Evolutionary conservation across 2,329 filamentous ascomycete species (phyloP).

Genomic region (Coleophoma eucalyptorum): DNA sequence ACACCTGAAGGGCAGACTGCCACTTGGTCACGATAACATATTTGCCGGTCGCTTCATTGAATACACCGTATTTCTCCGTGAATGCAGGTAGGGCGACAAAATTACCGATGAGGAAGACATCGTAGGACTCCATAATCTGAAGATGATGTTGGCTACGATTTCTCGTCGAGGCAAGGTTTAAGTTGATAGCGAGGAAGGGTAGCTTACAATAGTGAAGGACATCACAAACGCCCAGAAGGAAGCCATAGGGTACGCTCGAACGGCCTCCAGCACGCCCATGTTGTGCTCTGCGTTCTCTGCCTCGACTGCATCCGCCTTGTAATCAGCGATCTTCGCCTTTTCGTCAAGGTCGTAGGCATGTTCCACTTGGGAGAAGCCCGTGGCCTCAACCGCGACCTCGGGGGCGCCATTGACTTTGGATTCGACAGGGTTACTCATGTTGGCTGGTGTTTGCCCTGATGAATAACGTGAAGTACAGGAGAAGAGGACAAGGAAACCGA

Average conservation of each 20-base stretch:
- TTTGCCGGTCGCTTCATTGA: slow-evolving; percentile 13
- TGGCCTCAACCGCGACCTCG: slow-evolving; percentile 14
- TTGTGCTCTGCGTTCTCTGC: slow-evolving; percentile 31
- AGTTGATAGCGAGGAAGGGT: too few species aligned
- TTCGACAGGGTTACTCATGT: slow-evolving; percentile 10
- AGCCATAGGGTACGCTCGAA: slow-evolving; percentile 48
- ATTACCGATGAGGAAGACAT: slow-evolving; percentile 53
- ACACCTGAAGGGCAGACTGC: slow-evolving; percentile 51
- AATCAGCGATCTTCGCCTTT: slow-evolving; percentile 13
- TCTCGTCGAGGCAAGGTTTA: not conserved
- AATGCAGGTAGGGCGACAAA: slow-evolving; percentile 50
- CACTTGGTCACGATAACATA: slow-evolving; percentile 44
- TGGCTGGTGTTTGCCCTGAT: not conserved
- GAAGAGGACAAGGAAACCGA: too few species aligned
- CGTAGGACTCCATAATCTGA: slow-evolving; percentile 59
- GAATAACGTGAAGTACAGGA: too few species aligned
- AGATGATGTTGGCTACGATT: slow-evolving; percentile 2
- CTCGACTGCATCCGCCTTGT: slow-evolving; percentile 22
- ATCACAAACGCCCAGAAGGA: slow-evolving; percentile 52
- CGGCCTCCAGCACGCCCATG: slow-evolving; percentile 45
- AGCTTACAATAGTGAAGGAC: slow-evolving; percentile 47
- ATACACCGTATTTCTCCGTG: slow-evolving; percentile 39
- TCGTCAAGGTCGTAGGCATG: slow-evolving; percentile 28
- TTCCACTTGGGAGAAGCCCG: slow-evolving; percentile 13
- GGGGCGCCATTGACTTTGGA: slow-evolving; percentile 4